Conservation (phyloP, 345 rosid genomes). For the Conringia planisiliqua region DNA sequence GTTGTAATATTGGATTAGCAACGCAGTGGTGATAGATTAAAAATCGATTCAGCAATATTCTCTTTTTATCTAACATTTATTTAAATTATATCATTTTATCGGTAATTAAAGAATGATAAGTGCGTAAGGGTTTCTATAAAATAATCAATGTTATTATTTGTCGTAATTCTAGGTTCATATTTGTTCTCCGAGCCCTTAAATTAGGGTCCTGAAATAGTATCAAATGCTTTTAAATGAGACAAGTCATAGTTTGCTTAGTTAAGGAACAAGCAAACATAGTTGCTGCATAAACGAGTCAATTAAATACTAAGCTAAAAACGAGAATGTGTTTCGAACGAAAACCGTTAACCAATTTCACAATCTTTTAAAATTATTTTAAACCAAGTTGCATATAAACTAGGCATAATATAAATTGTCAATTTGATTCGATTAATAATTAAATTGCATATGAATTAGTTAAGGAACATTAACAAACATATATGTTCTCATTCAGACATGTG, state of each 20-base stretch:
- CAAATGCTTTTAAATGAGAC: background rate
- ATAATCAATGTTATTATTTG: too few relatives aligned
- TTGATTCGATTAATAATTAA: too few relatives aligned
- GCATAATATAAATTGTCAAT: too few relatives aligned
- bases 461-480: background rate
- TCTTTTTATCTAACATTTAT: too few relatives aligned
- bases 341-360: background rate
- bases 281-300: background rate
- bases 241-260: background rate
- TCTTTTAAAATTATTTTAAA: background rate
- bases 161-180: background rate
- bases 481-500: background rate
- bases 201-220: background rate
- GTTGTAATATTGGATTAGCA: too few relatives aligned
- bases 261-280: background rate
- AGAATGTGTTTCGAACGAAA: background rate
- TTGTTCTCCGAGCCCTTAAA: background rate
- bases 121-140: too few relatives aligned
- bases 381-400: background rate
- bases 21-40: too few relatives aligned
- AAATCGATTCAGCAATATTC: too few relatives aligned
- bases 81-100: too few relatives aligned
- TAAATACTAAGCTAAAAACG: background rate
- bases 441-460: background rate
- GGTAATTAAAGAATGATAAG: too few relatives aligned